These are phyloP conservation scores for Trematosphaeria pertusa DNA, from an alignment of 2,329 filamentous ascomycete genomes.

Conservation along the genomic window DNA sequence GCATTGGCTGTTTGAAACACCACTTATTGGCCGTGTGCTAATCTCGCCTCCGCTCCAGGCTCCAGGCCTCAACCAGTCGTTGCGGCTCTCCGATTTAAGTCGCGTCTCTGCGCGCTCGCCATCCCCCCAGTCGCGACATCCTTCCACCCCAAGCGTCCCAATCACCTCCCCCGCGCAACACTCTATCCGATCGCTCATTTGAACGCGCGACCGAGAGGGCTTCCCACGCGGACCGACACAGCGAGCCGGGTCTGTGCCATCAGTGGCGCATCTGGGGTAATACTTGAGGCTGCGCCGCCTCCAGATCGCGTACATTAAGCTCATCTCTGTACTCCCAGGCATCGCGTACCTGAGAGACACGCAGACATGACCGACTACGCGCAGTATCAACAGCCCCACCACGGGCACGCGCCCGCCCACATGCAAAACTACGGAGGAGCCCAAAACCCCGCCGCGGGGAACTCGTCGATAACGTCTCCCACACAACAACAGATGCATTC, in stretches of 20 bases:
- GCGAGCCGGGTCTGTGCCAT: conserved; percentile 29
- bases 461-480: conserved; percentile 70
- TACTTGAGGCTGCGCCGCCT: conserved; percentile 34
- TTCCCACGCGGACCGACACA: conserved; percentile 28
- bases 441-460: conserved; percentile 44
- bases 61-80: conserved; percentile 40
- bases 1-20: conserved; percentile 28
- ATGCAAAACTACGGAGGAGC: conserved; percentile 48
- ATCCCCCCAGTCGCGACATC: conserved; percentile 29
- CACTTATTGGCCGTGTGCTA: conserved; percentile 38
- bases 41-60: conserved; percentile 42
- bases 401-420: conserved; percentile 51
- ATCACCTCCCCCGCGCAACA: conserved; percentile 30
- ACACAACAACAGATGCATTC: conserved; percentile 63
- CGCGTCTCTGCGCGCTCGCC: conserved; percentile 34
- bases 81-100: conserved; percentile 28
- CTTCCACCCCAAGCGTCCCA: conserved; percentile 24
- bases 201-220: conserved; percentile 17
- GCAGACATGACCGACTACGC: conserved; percentile 56
- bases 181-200: conserved; percentile 24
- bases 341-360: conserved; percentile 23
- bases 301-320: conserved; percentile 30
- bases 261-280: conserved; percentile 45
- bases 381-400: conserved; percentile 57
- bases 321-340: conserved; percentile 32